phyloP scores from a whole-genome alignment of 805 yeast species.

The Metschnikowia proteae region DNA sequence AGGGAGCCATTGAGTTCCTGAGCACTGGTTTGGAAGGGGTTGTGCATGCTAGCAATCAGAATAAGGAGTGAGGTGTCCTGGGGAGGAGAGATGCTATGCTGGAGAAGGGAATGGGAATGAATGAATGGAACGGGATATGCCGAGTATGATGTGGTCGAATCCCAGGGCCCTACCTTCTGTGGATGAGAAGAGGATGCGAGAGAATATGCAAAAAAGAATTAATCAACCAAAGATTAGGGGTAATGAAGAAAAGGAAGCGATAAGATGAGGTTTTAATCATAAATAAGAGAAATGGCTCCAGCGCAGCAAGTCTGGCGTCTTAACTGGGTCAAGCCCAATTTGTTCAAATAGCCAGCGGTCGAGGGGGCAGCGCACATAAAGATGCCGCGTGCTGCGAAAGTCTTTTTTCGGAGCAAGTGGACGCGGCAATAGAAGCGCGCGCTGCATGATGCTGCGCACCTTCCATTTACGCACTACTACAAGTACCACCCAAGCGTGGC shows the following conservation, averaged over 20 bases:
- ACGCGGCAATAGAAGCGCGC: not conserved
- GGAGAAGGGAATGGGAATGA: not conserved
- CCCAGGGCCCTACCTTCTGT: conserved; percentile 1
- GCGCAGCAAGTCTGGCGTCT: not conserved
- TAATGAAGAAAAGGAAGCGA: not conserved
- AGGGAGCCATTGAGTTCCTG: not conserved
- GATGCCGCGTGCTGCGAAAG: conserved; percentile 1
- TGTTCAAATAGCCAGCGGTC: conserved; percentile 2
- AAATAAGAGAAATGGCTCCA: not conserved
- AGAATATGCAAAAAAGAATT: not conserved
- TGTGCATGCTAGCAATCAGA: not conserved
- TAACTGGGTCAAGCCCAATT: not conserved
- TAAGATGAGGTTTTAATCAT: not conserved
- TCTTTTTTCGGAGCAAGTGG: conserved; percentile 2
- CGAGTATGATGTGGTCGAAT: not conserved
- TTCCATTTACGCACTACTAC: not conserved
- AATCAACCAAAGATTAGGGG: not conserved
- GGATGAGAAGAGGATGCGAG: not conserved
- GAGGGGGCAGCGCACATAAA: conserved; percentile 1
- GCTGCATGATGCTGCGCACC: not conserved
- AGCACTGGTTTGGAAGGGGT: not conserved
- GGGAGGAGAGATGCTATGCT: not conserved
- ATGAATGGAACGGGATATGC: not conserved
- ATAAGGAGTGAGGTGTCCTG: not conserved
- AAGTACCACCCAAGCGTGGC: conserved; percentile 2